Evolutionary conservation across 352 stramenopile species (phyloP).

Genomic region (Blastocystis sp.): DNA sequence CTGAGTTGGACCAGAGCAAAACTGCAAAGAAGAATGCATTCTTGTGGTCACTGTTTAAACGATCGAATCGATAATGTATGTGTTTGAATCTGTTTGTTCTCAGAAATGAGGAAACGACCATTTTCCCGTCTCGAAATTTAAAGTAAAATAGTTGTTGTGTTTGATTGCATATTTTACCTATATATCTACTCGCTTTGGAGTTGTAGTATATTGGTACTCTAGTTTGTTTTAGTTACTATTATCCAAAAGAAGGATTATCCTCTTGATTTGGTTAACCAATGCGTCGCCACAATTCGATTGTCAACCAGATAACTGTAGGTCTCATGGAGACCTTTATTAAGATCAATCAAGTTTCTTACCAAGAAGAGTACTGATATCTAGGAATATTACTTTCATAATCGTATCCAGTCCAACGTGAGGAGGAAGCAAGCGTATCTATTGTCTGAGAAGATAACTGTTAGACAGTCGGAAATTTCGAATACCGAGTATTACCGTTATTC

Average conservation of each 20-base stretch:
- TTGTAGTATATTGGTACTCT: not conserved
- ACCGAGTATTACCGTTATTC: constrained; percentile 3
- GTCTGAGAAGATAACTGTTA: not conserved
- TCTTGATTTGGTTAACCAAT: not conserved
- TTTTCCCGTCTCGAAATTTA: not conserved
- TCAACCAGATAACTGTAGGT: not conserved
- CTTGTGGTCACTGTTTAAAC: not conserved
- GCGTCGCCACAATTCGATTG: not conserved
- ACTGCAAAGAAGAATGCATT: not conserved
- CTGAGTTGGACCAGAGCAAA: not conserved
- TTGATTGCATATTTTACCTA: not conserved
- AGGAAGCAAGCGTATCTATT: constrained; percentile 14
- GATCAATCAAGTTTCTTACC: not conserved
- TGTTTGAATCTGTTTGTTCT: not conserved
- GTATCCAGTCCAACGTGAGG: constrained; percentile 46
- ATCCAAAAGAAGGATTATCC: not conserved
- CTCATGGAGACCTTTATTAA: constrained; percentile 51
- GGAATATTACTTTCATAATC: constrained; percentile 45
- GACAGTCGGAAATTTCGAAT: not conserved
- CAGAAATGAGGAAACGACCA: not conserved
- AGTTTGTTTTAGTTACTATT: not conserved
- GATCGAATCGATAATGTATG: not conserved
- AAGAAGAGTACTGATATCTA: not conserved
- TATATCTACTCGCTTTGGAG: not conserved
- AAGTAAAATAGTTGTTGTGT: not conserved